Conservation (phyloP, 345 rosid genomes). For the Linum tenue region DNA sequence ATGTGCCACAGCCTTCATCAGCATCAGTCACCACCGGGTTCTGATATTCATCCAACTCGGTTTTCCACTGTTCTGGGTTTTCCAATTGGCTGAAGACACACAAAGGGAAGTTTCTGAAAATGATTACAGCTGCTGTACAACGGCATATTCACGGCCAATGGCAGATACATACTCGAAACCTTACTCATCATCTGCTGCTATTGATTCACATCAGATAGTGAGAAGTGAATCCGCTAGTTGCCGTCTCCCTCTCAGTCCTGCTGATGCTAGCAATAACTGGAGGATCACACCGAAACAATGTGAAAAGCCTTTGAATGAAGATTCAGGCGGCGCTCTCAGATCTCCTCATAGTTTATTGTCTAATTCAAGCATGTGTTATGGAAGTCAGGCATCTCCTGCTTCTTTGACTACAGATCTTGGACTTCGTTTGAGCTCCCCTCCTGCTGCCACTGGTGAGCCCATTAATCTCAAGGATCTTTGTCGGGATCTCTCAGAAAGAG, state of each 20-base stretch:
- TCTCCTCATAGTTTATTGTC: conserved; percentile 12
- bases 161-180: conserved; percentile 10
- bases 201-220: background rate
- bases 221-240: too few species aligned
- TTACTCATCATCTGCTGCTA: background rate
- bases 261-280: background rate
- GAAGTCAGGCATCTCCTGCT: conserved; percentile 5
- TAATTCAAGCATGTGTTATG: conserved; percentile 17
- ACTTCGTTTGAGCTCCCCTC: conserved; percentile 5
- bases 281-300: background rate
- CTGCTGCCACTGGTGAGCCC: background rate
- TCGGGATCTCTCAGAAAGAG: conserved; percentile 33
- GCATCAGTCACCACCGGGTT: conserved; percentile 24
- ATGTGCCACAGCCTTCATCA: conserved; percentile 48
- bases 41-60: conserved; percentile 22
- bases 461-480: background rate
- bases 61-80: conserved; percentile 16
- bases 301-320: conserved; percentile 15
- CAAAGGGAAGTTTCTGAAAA: conserved; percentile 10
- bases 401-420: conserved; percentile 46
- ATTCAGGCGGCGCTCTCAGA: conserved; percentile 3
- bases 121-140: background rate
- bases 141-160: too few species aligned
- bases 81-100: conserved; percentile 4
- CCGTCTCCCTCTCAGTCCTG: too few species aligned